A percentile compares a stretch with the other conserved stretches of the same genome.
These are phyloP conservation scores for Graphilbum sp. DNA, from an alignment of 2,329 filamentous ascomycete genomes.

Conservation along the genomic window DNA sequence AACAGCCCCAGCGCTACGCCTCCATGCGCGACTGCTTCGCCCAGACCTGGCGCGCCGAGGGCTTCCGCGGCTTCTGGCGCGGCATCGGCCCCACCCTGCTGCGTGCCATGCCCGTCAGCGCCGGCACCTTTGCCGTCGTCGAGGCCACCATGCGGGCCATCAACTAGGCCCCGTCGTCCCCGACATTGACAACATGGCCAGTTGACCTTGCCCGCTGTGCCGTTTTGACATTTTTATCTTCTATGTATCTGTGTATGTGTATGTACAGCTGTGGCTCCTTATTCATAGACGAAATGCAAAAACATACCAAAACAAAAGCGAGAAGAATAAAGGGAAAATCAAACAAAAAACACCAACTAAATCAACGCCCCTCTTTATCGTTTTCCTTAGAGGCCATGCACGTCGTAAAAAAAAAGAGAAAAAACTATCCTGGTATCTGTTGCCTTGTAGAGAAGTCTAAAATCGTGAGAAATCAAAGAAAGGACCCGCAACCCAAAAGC, in stretches of 20 bases:
- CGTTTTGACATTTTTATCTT: too few species aligned
- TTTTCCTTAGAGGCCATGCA: too few species aligned
- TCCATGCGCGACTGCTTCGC: conserved; percentile 81
- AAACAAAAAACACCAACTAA: background rate
- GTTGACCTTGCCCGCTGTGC: too few species aligned
- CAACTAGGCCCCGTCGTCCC: conserved; percentile 17
- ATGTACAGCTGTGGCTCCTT: background rate
- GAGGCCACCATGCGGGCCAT: conserved; percentile 50
- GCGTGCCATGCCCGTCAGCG: conserved; percentile 92
- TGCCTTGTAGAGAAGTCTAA: background rate
- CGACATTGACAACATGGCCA: too few species aligned
- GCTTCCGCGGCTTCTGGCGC: conserved; percentile 79
- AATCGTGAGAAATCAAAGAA: background rate
- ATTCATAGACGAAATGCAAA: background rate
- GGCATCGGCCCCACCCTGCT: conserved; percentile 79
- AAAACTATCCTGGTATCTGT: background rate
- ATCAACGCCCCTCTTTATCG: background rate
- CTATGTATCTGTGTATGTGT: background rate
- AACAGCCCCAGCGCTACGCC: conserved; percentile 43
- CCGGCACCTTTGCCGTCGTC: conserved; percentile 87
- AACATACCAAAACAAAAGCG: conserved; percentile 1
- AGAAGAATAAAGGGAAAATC: background rate
- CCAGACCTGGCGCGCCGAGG: conserved; percentile 65
- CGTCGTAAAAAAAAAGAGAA: too few species aligned
- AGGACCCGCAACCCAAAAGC: background rate